Conservation (phyloP, 2,329 filamentous ascomycete species). For the Colletotrichum sojae region DNA sequence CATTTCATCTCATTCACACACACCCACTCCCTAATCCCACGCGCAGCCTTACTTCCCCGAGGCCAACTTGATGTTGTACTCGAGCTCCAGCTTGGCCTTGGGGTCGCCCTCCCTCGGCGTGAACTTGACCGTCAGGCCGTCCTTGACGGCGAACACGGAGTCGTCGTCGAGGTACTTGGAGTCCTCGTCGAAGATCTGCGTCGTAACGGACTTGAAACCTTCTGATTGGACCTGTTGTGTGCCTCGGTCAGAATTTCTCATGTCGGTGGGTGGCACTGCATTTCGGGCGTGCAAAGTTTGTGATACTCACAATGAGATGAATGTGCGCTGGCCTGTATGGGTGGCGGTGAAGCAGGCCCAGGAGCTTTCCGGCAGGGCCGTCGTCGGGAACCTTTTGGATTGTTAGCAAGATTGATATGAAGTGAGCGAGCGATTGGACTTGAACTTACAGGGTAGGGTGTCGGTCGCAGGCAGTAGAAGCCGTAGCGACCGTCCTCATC, state of each 20-base stretch:
- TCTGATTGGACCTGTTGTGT: constrained; percentile 56
- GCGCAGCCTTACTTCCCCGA: background rate
- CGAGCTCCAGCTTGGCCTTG: constrained; percentile 70
- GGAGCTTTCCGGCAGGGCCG: constrained; percentile 67
- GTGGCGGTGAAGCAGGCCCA: constrained; percentile 68
- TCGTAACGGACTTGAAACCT: constrained; percentile 77
- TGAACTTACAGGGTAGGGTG: constrained; percentile 54
- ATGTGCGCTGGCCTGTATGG: constrained; percentile 72
- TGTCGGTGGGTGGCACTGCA: too few relatives aligned
- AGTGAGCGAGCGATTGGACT: background rate
- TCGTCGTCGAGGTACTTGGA: constrained; percentile 72
- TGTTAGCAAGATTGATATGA: background rate
- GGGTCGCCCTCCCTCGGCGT: constrained; percentile 51
- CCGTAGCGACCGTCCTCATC: constrained; percentile 73
- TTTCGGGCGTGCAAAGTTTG: background rate
- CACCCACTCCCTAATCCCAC: background rate
- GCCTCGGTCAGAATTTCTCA: too few relatives aligned
- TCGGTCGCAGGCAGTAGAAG: constrained; percentile 69
- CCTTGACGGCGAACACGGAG: constrained; percentile 69
- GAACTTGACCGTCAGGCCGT: constrained; percentile 62
- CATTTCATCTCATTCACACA: too few relatives aligned
- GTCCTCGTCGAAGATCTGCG: constrained; percentile 80
- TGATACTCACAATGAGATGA: constrained; percentile 66
- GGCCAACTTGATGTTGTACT: constrained; percentile 68
- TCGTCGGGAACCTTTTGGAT: constrained; percentile 56